Evolutionary conservation across 2,329 filamentous ascomycete species (phyloP), one percentile per base, ranked within the genome.

Genomic region (Scedosporium dehoogii): DNA sequence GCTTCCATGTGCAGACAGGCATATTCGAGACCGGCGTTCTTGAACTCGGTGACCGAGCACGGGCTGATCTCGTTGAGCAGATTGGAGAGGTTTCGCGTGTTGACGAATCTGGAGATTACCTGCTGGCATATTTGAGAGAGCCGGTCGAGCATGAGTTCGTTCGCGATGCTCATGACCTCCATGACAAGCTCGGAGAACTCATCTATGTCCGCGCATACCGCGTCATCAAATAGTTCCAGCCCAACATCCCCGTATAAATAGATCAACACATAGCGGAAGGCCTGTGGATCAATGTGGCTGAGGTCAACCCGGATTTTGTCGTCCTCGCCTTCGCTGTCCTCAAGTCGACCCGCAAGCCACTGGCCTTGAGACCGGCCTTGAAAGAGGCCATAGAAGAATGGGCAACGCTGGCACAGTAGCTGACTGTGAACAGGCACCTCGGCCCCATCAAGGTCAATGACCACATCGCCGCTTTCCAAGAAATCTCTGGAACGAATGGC

Each of bases 101-200:
- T 91, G n/a, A 92, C 88, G 74, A 94, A 96, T 59, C 84, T 85
- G 42, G 92, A 92, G 64, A 97, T 83, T 23, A 92, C 76, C 63
- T 84, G 86, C 72, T 99, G 94, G 72, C 94, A 97, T 29, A 96
- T 86, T 71, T 96, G 90, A 4, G 91, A 91, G 4, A 99, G 77
- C 6, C 92, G 84, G 71, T 97, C 92, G 57, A 99, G 82, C 92
- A 99, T 97, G 63, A 99, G 78, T 73, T 99, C 93, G 70, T 99
- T 94, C 12, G 92, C 91, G 60, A 91, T 88, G 62, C 86, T 86
- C 82, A 97, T 88, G 55, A 97, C 90, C 68, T 96, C 92, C 75
- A 97, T 83, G 7, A 97, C 82, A n/a, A 94, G 78, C 68, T 97
- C 92, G 4, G 92, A 85, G 65, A 96, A 92, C 56, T 92, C 88